Conservation (phyloP, 257 asterid species). For the Solanum rostratum region DNA sequence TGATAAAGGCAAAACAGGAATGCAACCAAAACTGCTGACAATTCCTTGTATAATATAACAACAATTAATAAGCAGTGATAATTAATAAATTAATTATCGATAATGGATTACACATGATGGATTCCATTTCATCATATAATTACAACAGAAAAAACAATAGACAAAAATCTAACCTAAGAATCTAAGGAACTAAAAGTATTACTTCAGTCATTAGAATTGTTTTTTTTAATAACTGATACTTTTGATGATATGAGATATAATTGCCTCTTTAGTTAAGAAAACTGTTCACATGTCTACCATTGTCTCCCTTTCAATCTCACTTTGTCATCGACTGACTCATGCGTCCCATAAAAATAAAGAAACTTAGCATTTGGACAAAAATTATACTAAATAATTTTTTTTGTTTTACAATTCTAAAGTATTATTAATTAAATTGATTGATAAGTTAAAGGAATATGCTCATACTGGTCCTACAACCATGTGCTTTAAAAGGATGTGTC, state of each 20-base stretch:
- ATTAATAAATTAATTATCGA: not conserved
- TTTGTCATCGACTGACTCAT: constrained; percentile 2
- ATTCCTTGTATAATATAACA: not conserved
- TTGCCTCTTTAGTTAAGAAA: not conserved
- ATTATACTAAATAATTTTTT: not conserved
- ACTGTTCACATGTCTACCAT: constrained; percentile 10
- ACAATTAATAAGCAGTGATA: not conserved
- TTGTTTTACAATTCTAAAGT: not conserved
- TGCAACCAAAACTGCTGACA: not conserved
- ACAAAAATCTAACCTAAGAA: constrained; percentile 2
- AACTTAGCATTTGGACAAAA: not conserved
- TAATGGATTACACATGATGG: not conserved
- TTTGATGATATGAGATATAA: not conserved
- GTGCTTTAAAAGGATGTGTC: not conserved
- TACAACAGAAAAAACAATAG: not conserved
- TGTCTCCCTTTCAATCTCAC: not conserved
- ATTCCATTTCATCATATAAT: not conserved
- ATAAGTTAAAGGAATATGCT: not conserved
- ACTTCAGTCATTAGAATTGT: not conserved
- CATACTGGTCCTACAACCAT: not conserved
- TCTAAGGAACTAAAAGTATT: not conserved
- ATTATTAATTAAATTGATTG: not conserved
- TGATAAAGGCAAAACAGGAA: not conserved
- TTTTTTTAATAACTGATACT: not conserved
- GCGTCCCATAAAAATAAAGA: not conserved